These are phyloP conservation scores for Penicillium ochrochloron DNA, from an alignment of 495 filamentous ascomycete species.

Conservation along the genomic window DNA sequence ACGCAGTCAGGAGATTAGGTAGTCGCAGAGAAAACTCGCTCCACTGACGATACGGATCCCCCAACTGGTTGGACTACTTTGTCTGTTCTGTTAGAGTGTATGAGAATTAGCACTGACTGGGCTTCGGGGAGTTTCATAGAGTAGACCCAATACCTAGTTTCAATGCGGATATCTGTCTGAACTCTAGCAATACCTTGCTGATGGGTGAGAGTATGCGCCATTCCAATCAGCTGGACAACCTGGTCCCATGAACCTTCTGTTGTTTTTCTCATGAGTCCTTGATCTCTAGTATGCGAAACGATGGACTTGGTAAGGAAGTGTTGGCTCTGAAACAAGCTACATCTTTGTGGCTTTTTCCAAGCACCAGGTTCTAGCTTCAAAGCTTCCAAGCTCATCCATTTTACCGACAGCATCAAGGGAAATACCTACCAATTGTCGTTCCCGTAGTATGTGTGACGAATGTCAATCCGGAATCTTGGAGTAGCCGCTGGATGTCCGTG, in stretches of 20 bases:
- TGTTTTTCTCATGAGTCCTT: neutral
- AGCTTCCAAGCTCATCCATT: too few relatives aligned
- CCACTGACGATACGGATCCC: conserved; percentile 26
- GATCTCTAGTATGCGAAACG: too few relatives aligned
- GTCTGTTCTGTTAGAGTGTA: conserved; percentile 25
- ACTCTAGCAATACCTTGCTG: conserved; percentile 71
- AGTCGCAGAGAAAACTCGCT: conserved; percentile 19
- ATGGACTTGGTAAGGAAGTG: neutral
- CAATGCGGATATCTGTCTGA: conserved; percentile 81
- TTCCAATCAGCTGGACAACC: conserved; percentile 77
- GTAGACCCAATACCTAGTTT: conserved; percentile 61
- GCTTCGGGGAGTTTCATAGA: neutral
- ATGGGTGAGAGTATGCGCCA: conserved; percentile 80
- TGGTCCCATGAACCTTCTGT: conserved; percentile 85
- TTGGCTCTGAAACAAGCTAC: neutral
- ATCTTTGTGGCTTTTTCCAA: neutral
- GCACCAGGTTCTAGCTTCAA: neutral
- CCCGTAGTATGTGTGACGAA: conserved; percentile 84
- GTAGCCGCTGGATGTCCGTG: conserved; percentile 76
- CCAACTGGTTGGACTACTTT: conserved; percentile 30
- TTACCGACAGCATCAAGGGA: neutral
- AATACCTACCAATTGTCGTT: conserved; percentile 71
- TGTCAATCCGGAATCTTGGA: conserved; percentile 69
- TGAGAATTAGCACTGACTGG: neutral
- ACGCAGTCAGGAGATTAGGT: neutral